Evolutionary conservation across 164 flowering plant species (phyloP).

Genomic region (Litsea cubeba): DNA sequence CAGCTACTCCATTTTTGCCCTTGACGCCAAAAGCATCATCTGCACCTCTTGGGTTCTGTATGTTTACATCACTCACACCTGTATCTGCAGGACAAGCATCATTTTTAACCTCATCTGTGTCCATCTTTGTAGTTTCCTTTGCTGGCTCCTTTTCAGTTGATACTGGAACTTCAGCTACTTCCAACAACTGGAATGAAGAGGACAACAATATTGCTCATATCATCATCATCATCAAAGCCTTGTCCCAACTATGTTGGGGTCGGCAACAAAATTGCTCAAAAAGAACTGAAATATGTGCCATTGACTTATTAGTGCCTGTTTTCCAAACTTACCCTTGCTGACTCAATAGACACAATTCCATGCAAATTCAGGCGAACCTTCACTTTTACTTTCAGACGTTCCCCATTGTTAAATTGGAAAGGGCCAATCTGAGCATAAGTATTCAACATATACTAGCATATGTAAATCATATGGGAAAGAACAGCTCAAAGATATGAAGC

Average conservation of each 20-base stretch:
- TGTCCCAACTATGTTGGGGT: too few relatives aligned
- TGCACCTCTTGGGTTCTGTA: slow-evolving; percentile 61
- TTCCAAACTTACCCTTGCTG: slow-evolving; percentile 68
- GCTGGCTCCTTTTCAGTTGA: slow-evolving; percentile 17
- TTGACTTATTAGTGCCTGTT: too few relatives aligned
- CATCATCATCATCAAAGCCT: too few relatives aligned
- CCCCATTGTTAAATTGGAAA: slow-evolving; percentile 66
- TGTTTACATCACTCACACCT: slow-evolving; percentile 54
- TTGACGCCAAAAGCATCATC: slow-evolving; percentile 29
- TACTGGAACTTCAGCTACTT: slow-evolving; percentile 75
- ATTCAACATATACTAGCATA: too few relatives aligned
- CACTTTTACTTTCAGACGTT: slow-evolving; percentile 68
- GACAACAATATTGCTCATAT: neutral
- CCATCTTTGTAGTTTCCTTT: slow-evolving; percentile 66
- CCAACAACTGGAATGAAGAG: slow-evolving; percentile 55
- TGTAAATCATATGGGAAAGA: neutral
- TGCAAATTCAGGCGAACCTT: slow-evolving; percentile 77
- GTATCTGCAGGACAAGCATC: slow-evolving; percentile 29
- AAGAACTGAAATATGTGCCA: neutral
- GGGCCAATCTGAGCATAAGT: slow-evolving; percentile 49
- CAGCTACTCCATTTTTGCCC: slow-evolving; percentile 62
- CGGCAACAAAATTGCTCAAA: neutral
- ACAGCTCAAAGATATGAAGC: neutral
- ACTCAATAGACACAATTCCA: slow-evolving; percentile 83
- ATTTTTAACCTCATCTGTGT: slow-evolving; percentile 56